Evolutionary conservation across 2,329 filamentous ascomycete genomes (phyloP), one percentile per base, ranked within the genome.

Genomic region (Cytospora mali): DNA sequence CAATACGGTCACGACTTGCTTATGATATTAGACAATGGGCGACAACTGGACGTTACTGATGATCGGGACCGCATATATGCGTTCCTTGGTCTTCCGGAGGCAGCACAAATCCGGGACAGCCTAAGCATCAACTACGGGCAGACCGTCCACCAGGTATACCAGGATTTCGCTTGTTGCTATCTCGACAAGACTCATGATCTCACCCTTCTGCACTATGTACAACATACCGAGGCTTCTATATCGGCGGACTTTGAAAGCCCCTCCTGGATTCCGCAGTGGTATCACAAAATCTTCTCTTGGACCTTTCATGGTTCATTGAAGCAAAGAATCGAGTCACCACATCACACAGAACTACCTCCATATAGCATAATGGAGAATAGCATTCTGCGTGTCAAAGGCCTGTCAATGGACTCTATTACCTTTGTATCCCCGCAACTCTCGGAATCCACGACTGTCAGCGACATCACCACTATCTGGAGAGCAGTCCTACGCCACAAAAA

Each of bases 191-290:
- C 53, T 2, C 31, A 25, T 9, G 31, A 55, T 4, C 53, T 55
- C 2, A 27, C 6, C 10, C 13, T 55, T 6, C 33, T 55, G 53
- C 53, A 39, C 6, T 55, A 18, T 16, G 42, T n/a, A 27, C 31
- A 42, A 27, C 11, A 21, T 27, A 39, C 27, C 14, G 31, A 42
- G 11, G 7, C 29, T n/a, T 27, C n/a, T n/a, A 5, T n/a, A 21
- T 46, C 14, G n/a, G 14, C 23, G 21, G n/a, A 23, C 21, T 11
- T n/a, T 3, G 33, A 27, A 2, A 18, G n/a, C 39, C 53, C 53
- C 27, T 55, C 53, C 11, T 55, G 53, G 53, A 28, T 55, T 18
- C 53, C 53, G 18, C 53, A 39, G 6, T 55, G 53, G 53, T 13
- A 42, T 2, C 2, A 11, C 10, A 11, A 46, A 5, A 2, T 23